Conservation (phyloP, 495 filamentous ascomycete species). For the Hypomontagnella monticulosa region DNA sequence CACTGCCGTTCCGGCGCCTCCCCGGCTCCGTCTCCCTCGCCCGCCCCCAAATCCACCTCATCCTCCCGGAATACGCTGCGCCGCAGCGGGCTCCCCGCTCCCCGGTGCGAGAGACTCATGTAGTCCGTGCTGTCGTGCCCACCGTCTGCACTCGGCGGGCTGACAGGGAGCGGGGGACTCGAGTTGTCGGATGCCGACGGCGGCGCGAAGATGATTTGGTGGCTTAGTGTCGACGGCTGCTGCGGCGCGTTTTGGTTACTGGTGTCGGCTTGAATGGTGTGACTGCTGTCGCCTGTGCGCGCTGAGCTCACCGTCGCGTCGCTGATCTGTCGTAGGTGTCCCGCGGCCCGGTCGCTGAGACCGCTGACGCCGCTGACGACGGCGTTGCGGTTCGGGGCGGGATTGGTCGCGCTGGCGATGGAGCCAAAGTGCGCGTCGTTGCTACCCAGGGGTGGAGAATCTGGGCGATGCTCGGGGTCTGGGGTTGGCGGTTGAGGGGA, state of each 20-base stretch:
- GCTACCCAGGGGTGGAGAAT: conserved; percentile 47
- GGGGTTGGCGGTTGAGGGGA: background rate
- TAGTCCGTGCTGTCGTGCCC: conserved; percentile 38
- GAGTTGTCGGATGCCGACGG: conserved; percentile 5
- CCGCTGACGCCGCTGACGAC: conserved; percentile 54
- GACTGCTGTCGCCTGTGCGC: background rate
- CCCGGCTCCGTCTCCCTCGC: background rate
- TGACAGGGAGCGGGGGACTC: conserved; percentile 31
- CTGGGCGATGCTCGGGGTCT: conserved; percentile 29
- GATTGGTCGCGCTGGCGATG: conserved; percentile 26
- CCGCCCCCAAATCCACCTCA: conserved; percentile 44
- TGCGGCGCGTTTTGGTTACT: conserved; percentile 22
- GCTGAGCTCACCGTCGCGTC: conserved; percentile 54
- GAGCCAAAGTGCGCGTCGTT: conserved; percentile 30
- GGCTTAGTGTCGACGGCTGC: background rate
- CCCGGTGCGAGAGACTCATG: conserved; percentile 27
- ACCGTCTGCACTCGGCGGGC: conserved; percentile 40
- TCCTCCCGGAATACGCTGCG: conserved; percentile 53
- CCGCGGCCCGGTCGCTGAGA: conserved; percentile 52
- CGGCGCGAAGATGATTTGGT: too few species aligned
- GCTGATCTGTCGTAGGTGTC: conserved; percentile 59
- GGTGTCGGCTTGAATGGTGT: conserved; percentile 13
- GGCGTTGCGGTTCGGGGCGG: conserved; percentile 24
- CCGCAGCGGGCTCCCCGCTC: conserved; percentile 38
- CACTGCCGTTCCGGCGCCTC: background rate